phyloP scores from a whole-genome alignment of 2,329 filamentous ascomycete genomes.

The Pseudogymnoascus sp. region DNA sequence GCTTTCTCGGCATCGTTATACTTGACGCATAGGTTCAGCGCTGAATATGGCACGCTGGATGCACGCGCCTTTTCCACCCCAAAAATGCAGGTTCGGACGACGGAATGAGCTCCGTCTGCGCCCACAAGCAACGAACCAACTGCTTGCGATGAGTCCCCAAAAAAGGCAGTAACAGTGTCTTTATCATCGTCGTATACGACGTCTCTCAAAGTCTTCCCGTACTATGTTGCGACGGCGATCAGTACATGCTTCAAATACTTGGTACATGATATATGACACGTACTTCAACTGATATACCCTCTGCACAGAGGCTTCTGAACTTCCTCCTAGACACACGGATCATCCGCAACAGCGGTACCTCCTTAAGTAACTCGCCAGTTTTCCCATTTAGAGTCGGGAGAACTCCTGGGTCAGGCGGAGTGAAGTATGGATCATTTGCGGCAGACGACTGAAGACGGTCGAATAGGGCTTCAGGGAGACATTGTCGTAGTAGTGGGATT shows the following conservation, averaged over 20 bases:
- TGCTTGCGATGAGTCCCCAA: constrained; percentile 24
- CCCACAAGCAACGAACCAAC: constrained; percentile 26
- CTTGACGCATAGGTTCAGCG: not conserved
- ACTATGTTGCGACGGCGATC: not conserved
- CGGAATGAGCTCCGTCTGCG: constrained; percentile 27
- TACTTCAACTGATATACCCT: constrained; percentile 10
- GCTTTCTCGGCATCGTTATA: not conserved
- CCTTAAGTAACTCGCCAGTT: constrained; percentile 9
- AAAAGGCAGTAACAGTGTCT: constrained; percentile 22
- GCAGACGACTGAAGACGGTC: not conserved
- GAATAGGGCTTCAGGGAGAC: not conserved
- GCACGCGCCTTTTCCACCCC: not conserved
- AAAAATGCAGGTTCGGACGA: constrained; percentile 16
- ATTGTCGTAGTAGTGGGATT: constrained; percentile 6
- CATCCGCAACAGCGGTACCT: constrained; percentile 3
- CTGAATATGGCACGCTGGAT: constrained; percentile 1
- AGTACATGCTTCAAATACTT: not conserved
- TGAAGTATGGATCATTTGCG: not conserved
- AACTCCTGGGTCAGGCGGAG: not conserved
- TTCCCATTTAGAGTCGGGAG: not conserved
- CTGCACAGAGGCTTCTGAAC: constrained; percentile 12
- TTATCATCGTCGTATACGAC: constrained; percentile 24
- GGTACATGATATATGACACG: not conserved
- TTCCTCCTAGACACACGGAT: constrained; percentile 11
- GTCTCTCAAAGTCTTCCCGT: constrained; percentile 28